A percentile compares a stretch with the other conserved stretches of the same genome.
phyloP scores from a whole-genome alignment of 352 stramenopile species.

The Stramenopiles sp. region DNA sequence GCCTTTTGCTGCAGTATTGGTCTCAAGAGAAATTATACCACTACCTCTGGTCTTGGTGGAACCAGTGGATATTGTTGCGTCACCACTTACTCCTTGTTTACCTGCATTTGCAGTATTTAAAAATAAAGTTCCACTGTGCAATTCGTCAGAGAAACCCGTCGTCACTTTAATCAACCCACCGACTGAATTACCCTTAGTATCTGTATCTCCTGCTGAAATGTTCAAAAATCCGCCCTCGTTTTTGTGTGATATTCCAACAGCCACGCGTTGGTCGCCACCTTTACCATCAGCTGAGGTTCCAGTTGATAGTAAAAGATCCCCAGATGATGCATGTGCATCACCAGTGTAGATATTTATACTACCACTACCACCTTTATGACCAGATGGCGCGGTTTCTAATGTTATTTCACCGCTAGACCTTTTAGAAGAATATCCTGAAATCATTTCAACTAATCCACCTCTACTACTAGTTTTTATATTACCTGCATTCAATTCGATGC shows the following conservation, averaged over 20 bases:
- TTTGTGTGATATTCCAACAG: slow-evolving; percentile 1
- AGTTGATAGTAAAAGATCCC: slow-evolving; percentile 3
- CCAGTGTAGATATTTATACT: slow-evolving; percentile 4
- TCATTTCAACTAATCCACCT: background rate
- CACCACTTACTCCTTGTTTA: too few relatives aligned
- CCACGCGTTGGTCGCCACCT: background rate
- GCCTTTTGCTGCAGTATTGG: too few relatives aligned
- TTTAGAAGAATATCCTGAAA: background rate
- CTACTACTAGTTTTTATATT: slow-evolving; percentile 6
- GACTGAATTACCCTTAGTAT: too few relatives aligned
- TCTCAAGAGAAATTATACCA: too few relatives aligned
- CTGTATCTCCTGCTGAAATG: too few relatives aligned
- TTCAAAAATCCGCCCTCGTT: background rate
- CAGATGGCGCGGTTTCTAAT: background rate
- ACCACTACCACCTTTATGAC: background rate
- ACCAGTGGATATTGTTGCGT: too few relatives aligned
- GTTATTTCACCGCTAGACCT: background rate
- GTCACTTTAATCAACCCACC: too few relatives aligned
- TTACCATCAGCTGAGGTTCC: background rate
- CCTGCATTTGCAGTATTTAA: too few relatives aligned
- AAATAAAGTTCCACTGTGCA: too few relatives aligned
- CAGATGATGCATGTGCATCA: slow-evolving; percentile 2
- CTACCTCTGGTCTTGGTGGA: too few relatives aligned
- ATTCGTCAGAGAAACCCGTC: too few relatives aligned
- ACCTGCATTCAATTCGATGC: background rate